phyloP scores from a whole-genome alignment of 2,329 filamentous ascomycete genomes.

The Arthroderma uncinatum region DNA sequence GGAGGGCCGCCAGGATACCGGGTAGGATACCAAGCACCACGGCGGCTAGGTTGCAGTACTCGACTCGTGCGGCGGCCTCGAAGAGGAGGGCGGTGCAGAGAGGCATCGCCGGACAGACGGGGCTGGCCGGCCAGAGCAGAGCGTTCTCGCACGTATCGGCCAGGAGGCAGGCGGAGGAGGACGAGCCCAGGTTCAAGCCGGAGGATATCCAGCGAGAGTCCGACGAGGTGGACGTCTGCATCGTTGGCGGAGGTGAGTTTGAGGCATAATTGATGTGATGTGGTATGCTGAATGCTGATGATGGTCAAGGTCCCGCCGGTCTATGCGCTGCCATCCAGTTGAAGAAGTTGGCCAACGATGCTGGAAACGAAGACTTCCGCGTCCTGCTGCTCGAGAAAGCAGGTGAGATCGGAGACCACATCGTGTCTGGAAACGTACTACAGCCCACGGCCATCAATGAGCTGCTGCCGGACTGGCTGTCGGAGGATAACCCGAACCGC shows the following conservation, averaged over 20 bases:
- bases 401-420: conserved; percentile 87
- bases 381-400: conserved; percentile 91
- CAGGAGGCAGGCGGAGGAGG: conserved; percentile 31
- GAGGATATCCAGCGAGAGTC: conserved; percentile 66
- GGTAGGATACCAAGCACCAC: neutral
- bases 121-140: conserved; percentile 8
- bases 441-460: conserved; percentile 81
- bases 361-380: conserved; percentile 89
- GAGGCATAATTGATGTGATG: neutral
- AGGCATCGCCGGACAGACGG: conserved; percentile 16
- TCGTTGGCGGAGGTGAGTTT: conserved; percentile 67
- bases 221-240: conserved; percentile 92
- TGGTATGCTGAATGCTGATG: neutral
- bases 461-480: conserved; percentile 85
- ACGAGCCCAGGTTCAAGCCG: conserved; percentile 50
- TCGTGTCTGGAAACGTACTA: conserved; percentile 89
- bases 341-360: conserved; percentile 89
- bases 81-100: conserved; percentile 12
- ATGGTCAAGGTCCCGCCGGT: conserved; percentile 61
- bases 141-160: conserved; percentile 37
- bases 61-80: conserved; percentile 6
- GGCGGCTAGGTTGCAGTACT: neutral
- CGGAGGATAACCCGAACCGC: conserved; percentile 72
- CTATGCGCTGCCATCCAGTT: conserved; percentile 85
- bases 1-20: neutral